phyloP scores from a whole-genome alignment of 2,329 filamentous ascomycete species.

The Sporothrix globosa region DNA sequence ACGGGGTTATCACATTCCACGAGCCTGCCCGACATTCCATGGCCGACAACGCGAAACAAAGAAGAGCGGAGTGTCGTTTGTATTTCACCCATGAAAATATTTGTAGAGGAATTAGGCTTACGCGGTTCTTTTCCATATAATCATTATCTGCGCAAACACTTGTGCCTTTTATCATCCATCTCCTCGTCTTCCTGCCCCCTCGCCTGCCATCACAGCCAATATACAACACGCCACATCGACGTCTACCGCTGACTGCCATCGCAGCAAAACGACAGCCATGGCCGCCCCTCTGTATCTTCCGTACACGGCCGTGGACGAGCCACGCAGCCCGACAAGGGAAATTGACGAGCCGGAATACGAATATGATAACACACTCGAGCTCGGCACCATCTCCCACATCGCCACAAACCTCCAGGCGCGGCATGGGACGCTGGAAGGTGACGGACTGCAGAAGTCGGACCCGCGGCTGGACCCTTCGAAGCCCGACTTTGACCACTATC shows the following conservation, averaged over 20 bases:
- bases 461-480: constrained; percentile 2
- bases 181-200: no score
- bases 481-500: constrained; percentile 6
- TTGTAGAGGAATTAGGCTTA: no score
- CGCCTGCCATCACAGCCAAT: not conserved
- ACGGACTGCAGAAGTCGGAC: not conserved
- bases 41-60: constrained; percentile 6
- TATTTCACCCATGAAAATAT: no score
- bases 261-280: constrained; percentile 2
- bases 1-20: constrained; percentile 10
- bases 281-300: not conserved
- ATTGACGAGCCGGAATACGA: not conserved
- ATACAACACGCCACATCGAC: not conserved
- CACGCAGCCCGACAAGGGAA: not conserved
- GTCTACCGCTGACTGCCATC: not conserved
- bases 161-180: no score
- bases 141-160: no score
- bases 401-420: not conserved
- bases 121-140: no score
- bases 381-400: constrained; percentile 13
- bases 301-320: constrained; percentile 2
- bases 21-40: not conserved
- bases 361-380: constrained; percentile 4
- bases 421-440: not conserved
- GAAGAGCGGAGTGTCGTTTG: not conserved